Base-by-base conservation (phyloP, 2,329 filamentous ascomycete species). In the Scedosporium apiospermum region DNA sequence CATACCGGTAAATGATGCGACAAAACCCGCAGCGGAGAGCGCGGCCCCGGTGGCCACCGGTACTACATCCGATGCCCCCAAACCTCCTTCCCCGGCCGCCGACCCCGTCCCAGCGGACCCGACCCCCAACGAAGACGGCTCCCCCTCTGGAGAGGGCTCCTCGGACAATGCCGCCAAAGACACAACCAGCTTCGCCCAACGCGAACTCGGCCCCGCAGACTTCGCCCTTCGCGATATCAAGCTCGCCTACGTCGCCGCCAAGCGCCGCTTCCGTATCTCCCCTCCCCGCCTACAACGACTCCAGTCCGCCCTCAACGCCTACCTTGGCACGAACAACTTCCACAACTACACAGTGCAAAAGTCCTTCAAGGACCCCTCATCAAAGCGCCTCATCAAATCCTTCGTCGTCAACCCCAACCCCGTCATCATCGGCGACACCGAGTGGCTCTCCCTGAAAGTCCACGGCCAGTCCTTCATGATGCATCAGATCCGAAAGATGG, bases 381-480 rank as follows among this genome's bases (percentile, higher is more conserved):
- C 92, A 12, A 95, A 93, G 75, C 87, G 95, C 5, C 87, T 90
- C 71, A 99, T 99, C 79, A 95, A 93, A 73, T 95, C 90, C 2
- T 99, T 99, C 78, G 80, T 88, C 44, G 88, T 91, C 63, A 89
- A 91, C 73, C 77, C 79, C 3, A 79, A 83, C 60, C 91, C 92
- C 0, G 88, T 96, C 70, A 85, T 92, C 71, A 96, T 96, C 74
- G 86, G 91, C 73, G 87, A 93, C 71, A 97, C 92, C 1, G 90
- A 99, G 78, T 99, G 95, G 95, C 81, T 99, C 4, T 95, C 89
- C 53, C 81, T 98, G 67, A 96, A 96, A 73, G 93, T 99, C 26
- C 95, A 99, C 75, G 95, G 95, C 0, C 95, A 99, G 76, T 93
- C 89, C 71, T 99, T 99, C 82, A 99, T 99, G 95, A 99, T 99